Base-by-base conservation (phyloP, 345 rosid genomes). In the Eucalyptus marginata region DNA sequence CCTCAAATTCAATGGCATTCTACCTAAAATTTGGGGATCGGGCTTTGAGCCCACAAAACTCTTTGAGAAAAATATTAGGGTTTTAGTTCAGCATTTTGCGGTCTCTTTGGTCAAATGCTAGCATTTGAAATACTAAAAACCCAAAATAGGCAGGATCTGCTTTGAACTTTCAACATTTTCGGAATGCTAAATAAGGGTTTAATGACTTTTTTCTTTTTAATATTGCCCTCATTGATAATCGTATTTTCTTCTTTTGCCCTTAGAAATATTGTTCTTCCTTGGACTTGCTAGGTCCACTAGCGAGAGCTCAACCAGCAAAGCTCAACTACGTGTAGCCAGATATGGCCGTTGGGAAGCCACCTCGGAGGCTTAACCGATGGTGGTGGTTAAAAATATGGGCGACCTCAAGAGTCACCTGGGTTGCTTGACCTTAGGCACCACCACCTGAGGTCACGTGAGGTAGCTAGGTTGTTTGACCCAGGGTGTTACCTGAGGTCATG, bases 111-210 rank as follows among this genome's bases (percentile, higher is more conserved):
- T 52, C 24, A 18, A 52, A 52, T 51, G 9, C 8, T 51, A 51
- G 22, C 54, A 51, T 17, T 51, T 51, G 3, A 51, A 17, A 51
- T 52, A 9, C 4, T 18, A 52, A 18, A 52, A 52, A 10, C 10
- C 4, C 0, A 0, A 18, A 52, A 52, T 0, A 18, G 0, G 2
- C 0, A 3, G 0, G 20, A 52, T 52, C 4, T 20, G 0, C 2
- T 52, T 52, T 52, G 58, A 52, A 4, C 10, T 52, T 52, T 52
- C 2, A 0, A 2, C 1, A 52, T 52, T 52, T 52, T 20, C 5
- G 5, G 1, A 20, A 52, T 52, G 10, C 25, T 52, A 52, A 18
- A 2, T 52, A 52, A 18, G 1, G 58, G 25, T 52, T 52, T 52
- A 52, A 52, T 52, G 10, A 52, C 0, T 20, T 52, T 52, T 52